Evolutionary conservation across 1,284 basidiomycete genomes (phyloP), one percentile per base, ranked within the genome.

Genomic region (Tilletiaria anomala): DNA sequence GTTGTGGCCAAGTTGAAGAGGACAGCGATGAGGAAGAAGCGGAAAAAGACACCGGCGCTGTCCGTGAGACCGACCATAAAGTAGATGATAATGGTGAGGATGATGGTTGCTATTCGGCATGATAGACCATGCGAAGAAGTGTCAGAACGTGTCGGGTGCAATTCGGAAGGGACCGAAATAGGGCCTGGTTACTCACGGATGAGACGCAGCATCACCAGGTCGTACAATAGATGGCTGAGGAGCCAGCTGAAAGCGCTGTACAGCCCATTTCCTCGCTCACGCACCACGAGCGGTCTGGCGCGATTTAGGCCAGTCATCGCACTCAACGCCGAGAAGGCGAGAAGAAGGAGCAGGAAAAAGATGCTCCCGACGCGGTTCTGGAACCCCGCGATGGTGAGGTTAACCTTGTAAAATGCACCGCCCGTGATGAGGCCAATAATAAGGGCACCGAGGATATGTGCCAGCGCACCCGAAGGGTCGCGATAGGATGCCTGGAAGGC

Each of bases 341-440:
- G 43, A 21, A 56, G 47, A 39, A 54, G 54, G 42, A 45, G 49
- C 19, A 54, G 41, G 29, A 60, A 57, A 45, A 52, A 58, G 42
- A 60, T 51, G n/a, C 51, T 48, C 10, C 58, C 58, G 6, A 60
- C 48, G 18, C 58, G 53, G 17, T 56, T 58, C 39, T 58, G 56
- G 29, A 45, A 40, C 15, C 34, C 20, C 34, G 23, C 54, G 18
- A 60, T 58, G 6, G 53, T 51, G 15, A 53, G 40, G 35, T 47
- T 42, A 42, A 58, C 56, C 26, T 58, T 43, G 45, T 45, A 60
- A 48, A 58, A 60, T 22, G 47, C 48, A 1, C 51, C 58, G n/a
- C 58, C 56, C 14, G 50, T 44, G 34, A 58, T 42, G n/a, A 56
- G 34, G n/a, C 51, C 55, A 16, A 60, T 40, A 14, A 45, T 37